phyloP scores from a whole-genome alignment of 441 rosid species.

The Daphne laureola region DNA sequence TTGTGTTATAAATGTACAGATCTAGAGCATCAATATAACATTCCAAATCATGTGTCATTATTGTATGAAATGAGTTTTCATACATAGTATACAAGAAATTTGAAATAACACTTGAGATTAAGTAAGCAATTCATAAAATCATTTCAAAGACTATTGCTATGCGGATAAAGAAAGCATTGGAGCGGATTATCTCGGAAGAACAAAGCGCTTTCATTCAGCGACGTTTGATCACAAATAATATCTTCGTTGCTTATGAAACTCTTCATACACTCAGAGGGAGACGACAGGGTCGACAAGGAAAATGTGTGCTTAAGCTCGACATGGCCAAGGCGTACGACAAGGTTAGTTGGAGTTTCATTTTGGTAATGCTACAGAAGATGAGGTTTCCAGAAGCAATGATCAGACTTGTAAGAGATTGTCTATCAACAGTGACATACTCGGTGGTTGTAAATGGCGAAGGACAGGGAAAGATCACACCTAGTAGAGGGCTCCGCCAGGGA shows the following conservation, averaged over 20 bases:
- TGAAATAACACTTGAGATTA: too few species aligned
- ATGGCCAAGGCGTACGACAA: neutral
- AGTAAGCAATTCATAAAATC: neutral
- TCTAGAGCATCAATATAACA: too few species aligned
- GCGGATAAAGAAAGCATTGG: neutral
- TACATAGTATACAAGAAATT: too few species aligned
- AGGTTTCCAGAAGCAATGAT: neutral
- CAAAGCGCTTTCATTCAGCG: neutral
- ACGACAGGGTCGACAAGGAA: neutral
- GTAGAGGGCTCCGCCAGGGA: too few species aligned
- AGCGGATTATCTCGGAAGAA: neutral
- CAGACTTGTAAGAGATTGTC: neutral
- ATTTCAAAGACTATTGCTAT: neutral
- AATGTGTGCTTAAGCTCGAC: neutral
- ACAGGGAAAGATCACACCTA: too few species aligned
- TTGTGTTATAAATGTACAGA: too few species aligned
- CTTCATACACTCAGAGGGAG: neutral
- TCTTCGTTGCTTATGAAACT: neutral
- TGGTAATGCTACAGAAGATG: neutral
- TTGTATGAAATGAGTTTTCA: too few species aligned
- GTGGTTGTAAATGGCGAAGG: neutral
- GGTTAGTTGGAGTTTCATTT: neutral
- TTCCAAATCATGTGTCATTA: too few species aligned
- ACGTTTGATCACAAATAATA: neutral
- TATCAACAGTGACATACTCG: neutral